These are phyloP conservation scores for Rhodamnia argentea DNA, from an alignment of 345 rosid species.

Conservation along the genomic window DNA sequence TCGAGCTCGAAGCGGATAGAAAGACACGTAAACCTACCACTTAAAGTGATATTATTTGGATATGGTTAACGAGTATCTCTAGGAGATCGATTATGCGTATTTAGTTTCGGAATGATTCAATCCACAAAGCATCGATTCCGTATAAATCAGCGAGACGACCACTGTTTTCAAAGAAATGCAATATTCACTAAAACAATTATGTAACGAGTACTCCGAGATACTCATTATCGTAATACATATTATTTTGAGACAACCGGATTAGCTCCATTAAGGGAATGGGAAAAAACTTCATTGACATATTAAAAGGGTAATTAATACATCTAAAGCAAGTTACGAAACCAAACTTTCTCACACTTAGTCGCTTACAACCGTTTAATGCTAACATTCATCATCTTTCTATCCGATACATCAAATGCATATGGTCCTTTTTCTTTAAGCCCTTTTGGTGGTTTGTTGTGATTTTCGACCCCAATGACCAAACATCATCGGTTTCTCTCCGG, in stretches of 20 bases:
- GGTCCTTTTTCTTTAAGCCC: too few species aligned
- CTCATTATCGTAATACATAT: neutral
- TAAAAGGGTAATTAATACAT: neutral
- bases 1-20: neutral
- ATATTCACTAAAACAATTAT: neutral
- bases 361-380: neutral
- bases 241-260: neutral
- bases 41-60: neutral
- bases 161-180: neutral
- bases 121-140: neutral
- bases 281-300: neutral
- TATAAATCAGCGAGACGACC: neutral
- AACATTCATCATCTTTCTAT: neutral
- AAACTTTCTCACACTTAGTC: neutral
- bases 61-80: neutral
- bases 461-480: too few species aligned
- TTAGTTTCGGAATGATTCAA: neutral
- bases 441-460: too few species aligned
- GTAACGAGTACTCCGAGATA: neutral
- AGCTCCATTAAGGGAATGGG: neutral
- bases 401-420: neutral
- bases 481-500: too few species aligned
- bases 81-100: neutral
- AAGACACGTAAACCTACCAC: neutral
- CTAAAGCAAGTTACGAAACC: neutral